These are phyloP conservation scores for Globisporangium cederbergense DNA, from an alignment of 352 stramenopile genomes.

Conservation along the genomic window DNA sequence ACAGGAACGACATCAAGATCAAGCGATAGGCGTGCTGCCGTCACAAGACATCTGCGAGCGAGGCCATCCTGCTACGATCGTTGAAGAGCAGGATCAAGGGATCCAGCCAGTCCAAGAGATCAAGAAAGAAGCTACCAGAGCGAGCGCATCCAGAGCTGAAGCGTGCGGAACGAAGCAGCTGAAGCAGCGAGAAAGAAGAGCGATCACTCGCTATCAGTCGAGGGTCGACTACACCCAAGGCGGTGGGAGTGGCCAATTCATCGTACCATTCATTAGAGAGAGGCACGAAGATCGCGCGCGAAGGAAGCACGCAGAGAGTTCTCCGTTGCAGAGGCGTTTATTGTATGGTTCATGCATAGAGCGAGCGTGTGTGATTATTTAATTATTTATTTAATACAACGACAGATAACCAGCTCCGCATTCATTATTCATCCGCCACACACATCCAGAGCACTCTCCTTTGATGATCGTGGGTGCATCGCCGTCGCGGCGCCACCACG, in stretches of 20 bases:
- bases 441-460: not conserved
- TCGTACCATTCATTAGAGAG: conserved; percentile 3
- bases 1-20: not conserved
- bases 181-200: not conserved
- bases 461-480: not conserved
- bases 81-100: not conserved
- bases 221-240: too few relatives aligned
- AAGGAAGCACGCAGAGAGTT: conserved; percentile 2
- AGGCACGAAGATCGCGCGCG: not conserved
- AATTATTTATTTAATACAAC: conserved; percentile 9
- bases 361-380: conserved; percentile 5
- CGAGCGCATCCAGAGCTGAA: not conserved
- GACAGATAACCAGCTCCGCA: not conserved
- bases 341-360: conserved; percentile 2
- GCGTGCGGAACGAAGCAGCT: conserved; percentile 7
- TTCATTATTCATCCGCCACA: not conserved
- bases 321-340: not conserved
- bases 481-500: not conserved
- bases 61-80: not conserved
- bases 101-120: not conserved
- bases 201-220: not conserved
- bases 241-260: not conserved
- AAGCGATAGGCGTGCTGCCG: not conserved
- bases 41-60: not conserved
- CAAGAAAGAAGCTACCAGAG: not conserved